A percentile compares a stretch with the other conserved stretches of the same genome.
These are phyloP conservation scores for Aureobasidium sp. DNA, from an alignment of 2,329 filamentous ascomycete species.

Conservation along the genomic window DNA sequence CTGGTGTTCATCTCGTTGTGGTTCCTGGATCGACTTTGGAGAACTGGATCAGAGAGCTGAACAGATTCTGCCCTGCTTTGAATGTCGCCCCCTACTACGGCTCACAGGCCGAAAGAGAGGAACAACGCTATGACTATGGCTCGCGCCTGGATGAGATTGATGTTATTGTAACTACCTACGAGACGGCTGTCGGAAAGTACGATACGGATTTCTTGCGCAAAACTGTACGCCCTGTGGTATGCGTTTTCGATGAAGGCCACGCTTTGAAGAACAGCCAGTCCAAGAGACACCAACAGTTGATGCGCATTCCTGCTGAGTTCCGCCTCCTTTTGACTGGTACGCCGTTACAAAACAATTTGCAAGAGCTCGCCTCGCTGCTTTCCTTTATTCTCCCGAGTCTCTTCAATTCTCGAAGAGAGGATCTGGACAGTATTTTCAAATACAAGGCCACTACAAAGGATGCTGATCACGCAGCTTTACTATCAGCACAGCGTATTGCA, in stretches of 20 bases:
- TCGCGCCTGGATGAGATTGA: constrained; percentile 57
- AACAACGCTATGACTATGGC: constrained; percentile 59
- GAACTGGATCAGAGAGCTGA: constrained; percentile 91
- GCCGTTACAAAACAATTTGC: constrained; percentile 87
- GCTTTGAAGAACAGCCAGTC: constrained; percentile 83
- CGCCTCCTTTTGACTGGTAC: constrained; percentile 83
- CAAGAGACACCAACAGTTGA: constrained; percentile 69
- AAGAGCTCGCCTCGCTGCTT: constrained; percentile 81
- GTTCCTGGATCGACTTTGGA: constrained; percentile 90
- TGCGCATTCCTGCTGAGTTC: constrained; percentile 71
- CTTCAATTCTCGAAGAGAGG: constrained; percentile 62
- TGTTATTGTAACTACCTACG: constrained; percentile 65
- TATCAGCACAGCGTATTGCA: constrained; percentile 79
- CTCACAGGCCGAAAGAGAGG: constrained; percentile 55
- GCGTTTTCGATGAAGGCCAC: constrained; percentile 91
- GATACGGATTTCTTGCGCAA: constrained; percentile 56
- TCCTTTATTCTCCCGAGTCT: constrained; percentile 88
- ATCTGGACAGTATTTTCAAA: constrained; percentile 81
- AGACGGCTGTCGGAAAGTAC: constrained; percentile 48
- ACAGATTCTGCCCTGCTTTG: constrained; percentile 72
- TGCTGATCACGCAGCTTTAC: constrained; percentile 65
- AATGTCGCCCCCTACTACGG: constrained; percentile 68
- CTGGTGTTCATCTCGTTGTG: constrained; percentile 73
- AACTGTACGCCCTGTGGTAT: constrained; percentile 45
- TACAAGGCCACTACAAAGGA: constrained; percentile 82